phyloP scores from a whole-genome alignment of 352 stramenopile genomes.

The Phytopythium boreale region DNA sequence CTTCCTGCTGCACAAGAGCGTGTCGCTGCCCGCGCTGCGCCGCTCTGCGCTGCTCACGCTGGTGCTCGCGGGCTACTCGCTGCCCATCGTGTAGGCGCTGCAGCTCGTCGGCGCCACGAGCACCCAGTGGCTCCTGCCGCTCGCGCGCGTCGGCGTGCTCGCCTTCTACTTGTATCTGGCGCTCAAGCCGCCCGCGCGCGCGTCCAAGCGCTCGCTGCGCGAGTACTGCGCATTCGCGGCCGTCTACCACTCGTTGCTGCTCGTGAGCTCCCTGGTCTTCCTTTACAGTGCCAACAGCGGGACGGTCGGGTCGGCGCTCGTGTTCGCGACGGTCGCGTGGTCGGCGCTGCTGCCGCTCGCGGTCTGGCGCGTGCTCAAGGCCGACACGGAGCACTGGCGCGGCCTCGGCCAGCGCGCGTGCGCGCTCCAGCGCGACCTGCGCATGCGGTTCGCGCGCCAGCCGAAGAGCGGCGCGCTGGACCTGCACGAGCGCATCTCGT shows the following conservation, averaged over 20 bases:
- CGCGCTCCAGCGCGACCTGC: conserved; percentile 30
- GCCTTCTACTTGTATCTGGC: conserved; percentile 36
- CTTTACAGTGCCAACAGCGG: conserved; percentile 12
- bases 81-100: conserved; percentile 27
- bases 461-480: conserved; percentile 33
- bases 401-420: conserved; percentile 55
- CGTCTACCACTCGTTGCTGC: conserved; percentile 39
- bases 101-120: conserved; percentile 7
- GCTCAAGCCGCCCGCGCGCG: conserved; percentile 29
- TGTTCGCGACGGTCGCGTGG: conserved; percentile 35
- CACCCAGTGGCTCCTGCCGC: conserved; percentile 21
- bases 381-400: conserved; percentile 73
- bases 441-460: not conserved
- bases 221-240: conserved; percentile 58
- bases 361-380: conserved; percentile 68
- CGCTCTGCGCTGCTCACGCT: conserved; percentile 27
- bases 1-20: conserved; percentile 44
- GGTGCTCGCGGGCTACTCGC: conserved; percentile 26
- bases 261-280: conserved; percentile 40
- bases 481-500: conserved; percentile 55
- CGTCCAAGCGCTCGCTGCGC: conserved; percentile 37
- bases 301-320: not conserved
- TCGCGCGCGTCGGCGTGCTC: conserved; percentile 22
- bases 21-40: conserved; percentile 29
- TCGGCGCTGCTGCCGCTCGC: conserved; percentile 51